These are phyloP conservation scores for Emmonsia crescens DNA, from an alignment of 2,329 filamentous ascomycete species.

Conservation along the genomic window DNA sequence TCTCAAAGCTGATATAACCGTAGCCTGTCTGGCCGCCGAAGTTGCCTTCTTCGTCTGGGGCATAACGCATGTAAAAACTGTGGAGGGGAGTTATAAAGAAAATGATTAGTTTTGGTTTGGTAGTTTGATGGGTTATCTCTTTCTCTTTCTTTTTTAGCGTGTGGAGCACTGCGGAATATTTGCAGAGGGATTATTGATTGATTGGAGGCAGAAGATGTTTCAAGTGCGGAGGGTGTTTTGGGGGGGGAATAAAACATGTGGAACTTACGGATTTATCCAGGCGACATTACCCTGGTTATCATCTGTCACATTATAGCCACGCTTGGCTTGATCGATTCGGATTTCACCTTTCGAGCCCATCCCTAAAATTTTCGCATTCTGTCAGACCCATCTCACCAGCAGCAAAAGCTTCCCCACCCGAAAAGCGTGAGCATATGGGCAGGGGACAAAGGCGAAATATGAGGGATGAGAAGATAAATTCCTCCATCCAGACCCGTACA, in stretches of 20 bases:
- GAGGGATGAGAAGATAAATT: background rate
- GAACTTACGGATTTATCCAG: conserved; percentile 70
- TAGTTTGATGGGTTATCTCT: background rate
- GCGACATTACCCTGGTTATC: conserved; percentile 56
- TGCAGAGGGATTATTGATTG: background rate
- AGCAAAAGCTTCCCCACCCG: background rate
- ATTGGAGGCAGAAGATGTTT: background rate
- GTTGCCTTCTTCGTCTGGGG: conserved; percentile 88
- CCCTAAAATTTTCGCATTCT: conserved; percentile 31
- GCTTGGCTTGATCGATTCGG: conserved; percentile 82
- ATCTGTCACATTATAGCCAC: conserved; percentile 88
- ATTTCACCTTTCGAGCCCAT: conserved; percentile 77
- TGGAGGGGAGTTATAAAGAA: background rate
- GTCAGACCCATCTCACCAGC: background rate
- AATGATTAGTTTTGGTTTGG: background rate
- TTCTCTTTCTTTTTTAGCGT: background rate
- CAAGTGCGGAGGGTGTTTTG: background rate
- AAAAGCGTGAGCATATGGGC: background rate
- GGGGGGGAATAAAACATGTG: background rate
- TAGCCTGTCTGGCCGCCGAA: conserved; percentile 87
- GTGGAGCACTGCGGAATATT: background rate
- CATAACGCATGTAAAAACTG: conserved; percentile 84
- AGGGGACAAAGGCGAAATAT: background rate
- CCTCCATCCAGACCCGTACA: conserved; percentile 7
- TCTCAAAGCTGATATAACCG: conserved; percentile 89